Percentiles rank a stretch among this genome's conserved stretches.
These are phyloP conservation scores for Hygrophila difformis DNA, from an alignment of 257 asterid genomes.

Conservation along the genomic window DNA sequence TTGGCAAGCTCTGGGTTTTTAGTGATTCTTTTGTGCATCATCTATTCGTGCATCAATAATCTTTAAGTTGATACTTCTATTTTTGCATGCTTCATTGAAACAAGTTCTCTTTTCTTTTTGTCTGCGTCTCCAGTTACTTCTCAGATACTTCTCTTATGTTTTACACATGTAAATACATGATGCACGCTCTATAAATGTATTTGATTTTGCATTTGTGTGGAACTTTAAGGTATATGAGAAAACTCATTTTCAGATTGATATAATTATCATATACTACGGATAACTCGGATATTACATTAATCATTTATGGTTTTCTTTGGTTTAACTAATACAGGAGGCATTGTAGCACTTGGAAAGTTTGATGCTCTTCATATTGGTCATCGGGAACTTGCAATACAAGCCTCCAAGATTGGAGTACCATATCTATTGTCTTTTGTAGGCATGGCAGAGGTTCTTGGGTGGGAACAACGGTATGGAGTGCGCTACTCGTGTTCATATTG, in stretches of 20 bases:
- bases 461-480: conserved; percentile 77
- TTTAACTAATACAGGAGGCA: conserved; percentile 48
- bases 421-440: conserved; percentile 81
- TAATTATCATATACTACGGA: too few relatives aligned
- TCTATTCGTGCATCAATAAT: neutral
- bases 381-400: conserved; percentile 94
- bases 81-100: too few relatives aligned
- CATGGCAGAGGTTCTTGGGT: conserved; percentile 90
- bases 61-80: too few relatives aligned
- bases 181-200: too few relatives aligned
- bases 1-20: neutral
- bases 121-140: too few relatives aligned
- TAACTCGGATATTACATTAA: too few relatives aligned
- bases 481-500: conserved; percentile 11
- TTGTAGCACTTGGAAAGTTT: conserved; percentile 93
- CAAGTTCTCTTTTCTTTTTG: too few relatives aligned
- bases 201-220: too few relatives aligned
- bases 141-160: too few relatives aligned
- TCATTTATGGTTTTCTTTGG: conserved; percentile 12
- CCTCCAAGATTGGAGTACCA: conserved; percentile 75
- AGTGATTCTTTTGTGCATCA: neutral
- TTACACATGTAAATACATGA: too few relatives aligned
- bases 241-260: too few relatives aligned
- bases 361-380: conserved; percentile 99
- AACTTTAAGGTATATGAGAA: too few relatives aligned